Evolutionary conservation across 139 green algal species (phyloP).

Genomic region (Microglena sp.): DNA sequence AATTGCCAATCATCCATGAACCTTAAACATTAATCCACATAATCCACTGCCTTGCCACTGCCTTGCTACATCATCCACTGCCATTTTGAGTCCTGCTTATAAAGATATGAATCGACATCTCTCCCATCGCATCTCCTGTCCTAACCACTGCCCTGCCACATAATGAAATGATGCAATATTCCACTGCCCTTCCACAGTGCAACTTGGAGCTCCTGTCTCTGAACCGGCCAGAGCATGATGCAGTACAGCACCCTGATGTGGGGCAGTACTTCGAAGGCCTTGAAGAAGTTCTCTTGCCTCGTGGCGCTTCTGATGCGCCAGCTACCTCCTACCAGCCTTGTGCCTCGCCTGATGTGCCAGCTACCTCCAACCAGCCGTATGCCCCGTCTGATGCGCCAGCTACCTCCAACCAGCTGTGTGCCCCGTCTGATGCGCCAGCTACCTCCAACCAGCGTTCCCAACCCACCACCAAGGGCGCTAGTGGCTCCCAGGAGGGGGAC

Average conservation of each 20-base stretch:
- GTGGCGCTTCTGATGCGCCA: no score
- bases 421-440: no score
- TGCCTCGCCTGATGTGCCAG: no score
- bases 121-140: background rate
- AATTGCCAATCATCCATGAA: background rate
- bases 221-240: background rate
- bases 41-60: background rate
- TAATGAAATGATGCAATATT: no score
- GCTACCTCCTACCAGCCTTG: no score
- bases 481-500: no score
- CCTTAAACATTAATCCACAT: background rate
- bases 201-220: conserved; percentile 7
- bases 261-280: conserved; percentile 1
- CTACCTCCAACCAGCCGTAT: no score
- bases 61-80: background rate
- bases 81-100: background rate
- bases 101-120: background rate
- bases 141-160: background rate
- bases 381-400: no score
- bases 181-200: conserved; percentile 2
- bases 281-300: no score
- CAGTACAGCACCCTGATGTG: background rate
- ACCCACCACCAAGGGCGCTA: no score
- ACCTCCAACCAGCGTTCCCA: no score
- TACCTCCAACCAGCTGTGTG: no score